A percentile compares a stretch with the other conserved stretches of the same genome.
phyloP scores from a whole-genome alignment of 148 eudicot genomes.

The Vaccinium macrocarpon region DNA sequence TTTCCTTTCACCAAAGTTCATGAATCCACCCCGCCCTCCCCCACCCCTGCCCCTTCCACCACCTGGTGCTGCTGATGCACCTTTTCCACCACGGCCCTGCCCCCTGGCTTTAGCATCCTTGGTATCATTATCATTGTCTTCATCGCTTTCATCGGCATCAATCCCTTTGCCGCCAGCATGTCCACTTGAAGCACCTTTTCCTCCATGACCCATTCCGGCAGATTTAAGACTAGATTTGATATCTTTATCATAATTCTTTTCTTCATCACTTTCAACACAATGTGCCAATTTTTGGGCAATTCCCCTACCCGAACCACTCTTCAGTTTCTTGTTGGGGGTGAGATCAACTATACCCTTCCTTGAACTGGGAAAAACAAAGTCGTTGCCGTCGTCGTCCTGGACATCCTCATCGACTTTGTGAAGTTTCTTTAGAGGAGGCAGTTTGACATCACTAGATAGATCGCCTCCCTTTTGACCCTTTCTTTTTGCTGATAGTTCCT shows the following conservation, averaged over 20 bases:
- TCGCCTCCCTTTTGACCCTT: slow-evolving; percentile 39
- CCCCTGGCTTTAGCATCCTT: slow-evolving; percentile 61
- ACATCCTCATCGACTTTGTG: slow-evolving; percentile 43
- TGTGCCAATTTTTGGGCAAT: slow-evolving; percentile 40
- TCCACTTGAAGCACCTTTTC: slow-evolving; percentile 16
- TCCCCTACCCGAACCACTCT: slow-evolving; percentile 66
- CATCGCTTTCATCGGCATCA: slow-evolving; percentile 34
- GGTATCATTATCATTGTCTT: slow-evolving; percentile 36
- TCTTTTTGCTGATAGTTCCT: slow-evolving; percentile 52
- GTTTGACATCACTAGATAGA: slow-evolving; percentile 38
- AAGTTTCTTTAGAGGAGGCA: slow-evolving; percentile 60
- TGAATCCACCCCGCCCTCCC: slow-evolving; percentile 86
- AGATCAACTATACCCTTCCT: slow-evolving; percentile 41
- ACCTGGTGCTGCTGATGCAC: slow-evolving; percentile 42
- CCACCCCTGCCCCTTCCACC: slow-evolving; percentile 82
- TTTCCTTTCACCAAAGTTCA: slow-evolving; percentile 90
- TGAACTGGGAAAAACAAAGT: slow-evolving; percentile 48
- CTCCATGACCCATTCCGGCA: slow-evolving; percentile 39
- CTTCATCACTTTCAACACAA: slow-evolving; percentile 58
- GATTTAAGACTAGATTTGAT: slow-evolving; percentile 28
- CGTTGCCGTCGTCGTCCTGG: slow-evolving; percentile 37
- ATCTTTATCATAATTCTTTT: slow-evolving; percentile 30
- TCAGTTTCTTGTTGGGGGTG: slow-evolving; percentile 70
- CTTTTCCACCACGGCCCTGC: slow-evolving; percentile 90
- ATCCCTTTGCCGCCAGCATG: slow-evolving; percentile 13